Percentiles rank a stretch among this genome's conserved stretches.
Conservation (phyloP, 805 yeast species). For the Lipomyces starkeyi region DNA sequence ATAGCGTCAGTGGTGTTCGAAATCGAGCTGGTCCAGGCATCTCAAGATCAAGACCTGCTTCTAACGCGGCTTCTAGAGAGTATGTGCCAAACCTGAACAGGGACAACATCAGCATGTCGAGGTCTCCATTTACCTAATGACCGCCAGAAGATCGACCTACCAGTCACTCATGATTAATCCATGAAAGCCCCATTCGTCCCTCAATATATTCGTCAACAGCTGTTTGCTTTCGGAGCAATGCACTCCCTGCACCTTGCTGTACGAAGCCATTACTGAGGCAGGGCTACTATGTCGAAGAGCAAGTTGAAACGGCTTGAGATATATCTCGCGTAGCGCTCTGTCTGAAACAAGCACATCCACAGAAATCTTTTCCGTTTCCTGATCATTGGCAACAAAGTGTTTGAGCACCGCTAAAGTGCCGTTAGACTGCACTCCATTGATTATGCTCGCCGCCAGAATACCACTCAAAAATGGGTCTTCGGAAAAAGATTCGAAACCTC, state of each 20-base stretch:
- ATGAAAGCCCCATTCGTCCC: conserved; percentile 62
- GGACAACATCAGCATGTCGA: too few species aligned
- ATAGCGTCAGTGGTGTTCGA: conserved; percentile 51
- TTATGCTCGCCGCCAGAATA: conserved; percentile 53
- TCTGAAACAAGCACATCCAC: conserved; percentile 59
- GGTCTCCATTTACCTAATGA: too few species aligned
- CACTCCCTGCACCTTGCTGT: conserved; percentile 65
- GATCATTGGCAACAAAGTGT: conserved; percentile 68
- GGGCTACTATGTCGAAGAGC: conserved; percentile 63
- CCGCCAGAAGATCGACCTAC: too few species aligned
- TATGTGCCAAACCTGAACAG: too few species aligned
- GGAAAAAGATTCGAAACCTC: conserved; percentile 65
- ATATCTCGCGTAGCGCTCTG: conserved; percentile 68
- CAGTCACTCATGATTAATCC: conserved; percentile 68
- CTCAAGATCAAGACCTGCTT: conserved; percentile 66
- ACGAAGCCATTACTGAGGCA: conserved; percentile 62
- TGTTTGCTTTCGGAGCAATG: conserved; percentile 58
- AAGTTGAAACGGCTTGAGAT: conserved; percentile 65
- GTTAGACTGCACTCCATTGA: conserved; percentile 59
- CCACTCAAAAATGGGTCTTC: conserved; percentile 65
- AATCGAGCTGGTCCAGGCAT: conserved; percentile 69
- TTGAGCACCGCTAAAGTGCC: conserved; percentile 62
- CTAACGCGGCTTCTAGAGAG: conserved; percentile 54
- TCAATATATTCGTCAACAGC: conserved; percentile 54
- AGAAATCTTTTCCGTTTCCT: conserved; percentile 59